A percentile compares a stretch with the other conserved stretches of the same genome.
These are phyloP conservation scores for Trametes gibbosa DNA, from an alignment of 768 basidiomycete genomes.

Conservation along the genomic window DNA sequence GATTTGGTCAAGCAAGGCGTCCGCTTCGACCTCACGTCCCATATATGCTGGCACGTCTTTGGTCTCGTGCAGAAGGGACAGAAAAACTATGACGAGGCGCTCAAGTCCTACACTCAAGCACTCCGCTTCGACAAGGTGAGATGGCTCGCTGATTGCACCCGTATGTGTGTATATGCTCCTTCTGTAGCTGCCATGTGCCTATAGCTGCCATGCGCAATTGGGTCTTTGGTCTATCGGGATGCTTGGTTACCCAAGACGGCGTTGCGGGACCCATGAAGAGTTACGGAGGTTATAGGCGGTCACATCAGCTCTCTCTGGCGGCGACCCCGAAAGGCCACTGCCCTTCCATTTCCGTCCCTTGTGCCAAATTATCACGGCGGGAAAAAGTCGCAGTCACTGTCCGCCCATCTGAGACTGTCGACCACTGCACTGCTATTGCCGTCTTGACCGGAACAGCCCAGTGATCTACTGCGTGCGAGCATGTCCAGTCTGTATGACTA, in stretches of 20 bases:
- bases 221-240: background rate
- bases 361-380: too few species aligned
- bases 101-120: constrained; percentile 90
- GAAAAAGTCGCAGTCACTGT: too few species aligned
- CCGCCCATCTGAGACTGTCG: too few species aligned
- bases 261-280: background rate
- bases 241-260: background rate
- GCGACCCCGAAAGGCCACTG: too few species aligned
- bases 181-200: background rate
- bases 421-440: too few species aligned
- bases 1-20: constrained; percentile 84
- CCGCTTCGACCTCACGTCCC: constrained; percentile 76
- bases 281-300: too few species aligned
- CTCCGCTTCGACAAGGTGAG: constrained; percentile 83
- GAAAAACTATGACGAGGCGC: constrained; percentile 91
- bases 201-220: background rate
- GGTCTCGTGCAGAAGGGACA: constrained; percentile 93
- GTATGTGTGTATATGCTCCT: background rate
- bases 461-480: too few species aligned
- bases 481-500: too few species aligned
- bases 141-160: background rate
- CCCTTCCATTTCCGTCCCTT: too few species aligned
- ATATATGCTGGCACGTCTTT: constrained; percentile 98
- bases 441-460: too few species aligned
- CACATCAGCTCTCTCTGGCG: too few species aligned